Percentiles rank a stretch among this genome's conserved stretches.
These are phyloP conservation scores for Wickerhamiella domercqiae DNA, from an alignment of 805 yeast genomes.

Conservation along the genomic window DNA sequence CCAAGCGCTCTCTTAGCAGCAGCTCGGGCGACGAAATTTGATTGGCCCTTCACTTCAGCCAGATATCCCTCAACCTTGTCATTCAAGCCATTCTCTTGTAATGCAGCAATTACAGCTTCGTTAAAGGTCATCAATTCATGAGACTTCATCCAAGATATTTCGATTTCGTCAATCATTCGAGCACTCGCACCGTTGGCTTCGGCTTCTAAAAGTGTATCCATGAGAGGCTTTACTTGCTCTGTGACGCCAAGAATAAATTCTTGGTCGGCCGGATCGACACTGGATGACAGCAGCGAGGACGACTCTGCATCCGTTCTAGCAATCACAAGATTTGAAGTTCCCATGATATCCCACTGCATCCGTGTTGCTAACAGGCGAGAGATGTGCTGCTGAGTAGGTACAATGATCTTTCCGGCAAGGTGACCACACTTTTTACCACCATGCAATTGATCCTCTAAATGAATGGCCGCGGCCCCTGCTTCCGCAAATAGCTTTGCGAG, in stretches of 20 bases:
- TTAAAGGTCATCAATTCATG: constrained; percentile 33
- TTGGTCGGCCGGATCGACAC: constrained; percentile 43
- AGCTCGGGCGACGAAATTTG: constrained; percentile 20
- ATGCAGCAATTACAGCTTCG: constrained; percentile 32
- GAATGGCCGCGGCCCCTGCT: constrained; percentile 52
- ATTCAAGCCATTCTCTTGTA: constrained; percentile 19
- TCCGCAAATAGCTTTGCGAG: constrained; percentile 52
- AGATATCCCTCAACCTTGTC: constrained; percentile 20
- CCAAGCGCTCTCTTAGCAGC: constrained; percentile 22
- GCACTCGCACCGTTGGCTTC: constrained; percentile 27
- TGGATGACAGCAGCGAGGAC: constrained; percentile 35
- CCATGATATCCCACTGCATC: constrained; percentile 52
- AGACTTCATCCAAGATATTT: constrained; percentile 32
- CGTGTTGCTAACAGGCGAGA: constrained; percentile 41
- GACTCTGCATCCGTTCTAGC: constrained; percentile 49
- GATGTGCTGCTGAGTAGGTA: constrained; percentile 42
- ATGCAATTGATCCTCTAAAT: constrained; percentile 47
- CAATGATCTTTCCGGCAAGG: constrained; percentile 44
- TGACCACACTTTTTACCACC: constrained; percentile 58
- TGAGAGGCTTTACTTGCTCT: constrained; percentile 27
- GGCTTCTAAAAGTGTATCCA: constrained; percentile 31
- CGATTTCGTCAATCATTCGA: constrained; percentile 27
- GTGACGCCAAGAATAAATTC: constrained; percentile 37
- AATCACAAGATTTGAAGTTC: constrained; percentile 39
- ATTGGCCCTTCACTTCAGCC: constrained; percentile 20